Evolutionary conservation across 768 basidiomycete genomes (phyloP).

Genomic region (Trametes sanguinea): DNA sequence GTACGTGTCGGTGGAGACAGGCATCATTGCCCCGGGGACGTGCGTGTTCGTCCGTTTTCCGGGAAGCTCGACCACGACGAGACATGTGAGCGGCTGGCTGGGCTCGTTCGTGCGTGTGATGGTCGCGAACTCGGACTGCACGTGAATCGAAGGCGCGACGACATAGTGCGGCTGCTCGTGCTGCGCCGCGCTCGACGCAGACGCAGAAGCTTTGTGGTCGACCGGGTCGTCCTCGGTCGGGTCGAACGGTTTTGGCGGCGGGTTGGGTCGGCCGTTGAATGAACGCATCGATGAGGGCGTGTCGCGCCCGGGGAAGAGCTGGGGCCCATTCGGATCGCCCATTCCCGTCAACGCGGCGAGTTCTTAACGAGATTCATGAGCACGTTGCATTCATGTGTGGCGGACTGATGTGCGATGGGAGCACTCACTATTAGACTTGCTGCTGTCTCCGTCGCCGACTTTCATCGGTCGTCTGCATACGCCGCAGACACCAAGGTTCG

Average conservation of each 20-base stretch:
- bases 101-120: conserved; percentile 67
- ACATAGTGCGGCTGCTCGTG: conserved; percentile 62
- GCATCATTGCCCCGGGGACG: conserved; percentile 34
- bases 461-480: conserved; percentile 98
- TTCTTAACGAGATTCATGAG: conserved; percentile 51
- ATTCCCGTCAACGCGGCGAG: conserved; percentile 92
- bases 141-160: conserved; percentile 90
- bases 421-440: conserved; percentile 82
- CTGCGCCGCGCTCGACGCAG: conserved; percentile 22
- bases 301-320: conserved; percentile 72
- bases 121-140: conserved; percentile 88
- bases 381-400: neutral
- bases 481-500: conserved; percentile 92
- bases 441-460: conserved; percentile 82
- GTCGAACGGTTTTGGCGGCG: conserved; percentile 51
- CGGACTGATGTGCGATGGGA: neutral
- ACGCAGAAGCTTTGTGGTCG: conserved; percentile 18
- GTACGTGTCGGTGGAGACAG: conserved; percentile 12
- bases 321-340: conserved; percentile 58
- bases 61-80: conserved; percentile 91
- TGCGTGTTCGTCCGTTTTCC: conserved; percentile 55
- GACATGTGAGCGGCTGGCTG: conserved; percentile 89
- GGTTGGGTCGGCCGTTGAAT: conserved; percentile 27
- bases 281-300: conserved; percentile 45
- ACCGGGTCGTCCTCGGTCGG: conserved; percentile 82